phyloP scores from a whole-genome alignment of 2,329 filamentous ascomycete genomes.

The Aspergillus versicolor region DNA sequence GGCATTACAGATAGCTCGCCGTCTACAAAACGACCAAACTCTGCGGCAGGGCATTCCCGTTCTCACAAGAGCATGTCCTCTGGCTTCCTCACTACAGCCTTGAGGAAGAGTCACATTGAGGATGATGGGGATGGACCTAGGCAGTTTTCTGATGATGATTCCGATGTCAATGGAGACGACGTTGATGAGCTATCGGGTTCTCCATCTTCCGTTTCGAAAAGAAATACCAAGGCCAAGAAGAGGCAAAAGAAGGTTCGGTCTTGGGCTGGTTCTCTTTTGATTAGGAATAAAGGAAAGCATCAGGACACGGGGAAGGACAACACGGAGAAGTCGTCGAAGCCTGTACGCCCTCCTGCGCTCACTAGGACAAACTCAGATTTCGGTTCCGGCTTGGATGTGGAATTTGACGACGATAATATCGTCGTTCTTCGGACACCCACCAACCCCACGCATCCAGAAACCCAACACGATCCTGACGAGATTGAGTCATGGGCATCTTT shows the following conservation, averaged over 20 bases:
- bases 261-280: conserved; percentile 55
- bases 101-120: conserved; percentile 18
- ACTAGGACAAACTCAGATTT: conserved; percentile 43
- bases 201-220: conserved; percentile 28
- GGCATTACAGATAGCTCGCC: conserved; percentile 18
- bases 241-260: conserved; percentile 73
- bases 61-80: conserved; percentile 32
- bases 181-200: conserved; percentile 22
- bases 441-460: conserved; percentile 33
- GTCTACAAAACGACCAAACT: conserved; percentile 40
- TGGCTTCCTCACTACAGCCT: conserved; percentile 27
- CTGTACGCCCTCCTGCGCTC: conserved; percentile 43
- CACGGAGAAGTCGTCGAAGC: conserved; percentile 36
- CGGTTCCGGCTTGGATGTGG: conserved; percentile 43
- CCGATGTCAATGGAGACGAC: conserved; percentile 30
- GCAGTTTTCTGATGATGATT: conserved; percentile 29
- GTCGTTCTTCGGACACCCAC: conserved; percentile 48
- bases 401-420: conserved; percentile 52
- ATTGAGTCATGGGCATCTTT: conserved; percentile 22
- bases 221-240: conserved; percentile 42
- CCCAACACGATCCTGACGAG: conserved; percentile 20
- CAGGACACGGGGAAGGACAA: conserved; percentile 44
- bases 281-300: conserved; percentile 47
- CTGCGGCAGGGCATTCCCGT: conserved; percentile 37
- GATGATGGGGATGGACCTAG: conserved; percentile 24